Evolutionary conservation across 1,139 yeast species (phyloP), one percentile per base, ranked within the genome.

Genomic region (Suzukiozyma palmioleophila): DNA sequence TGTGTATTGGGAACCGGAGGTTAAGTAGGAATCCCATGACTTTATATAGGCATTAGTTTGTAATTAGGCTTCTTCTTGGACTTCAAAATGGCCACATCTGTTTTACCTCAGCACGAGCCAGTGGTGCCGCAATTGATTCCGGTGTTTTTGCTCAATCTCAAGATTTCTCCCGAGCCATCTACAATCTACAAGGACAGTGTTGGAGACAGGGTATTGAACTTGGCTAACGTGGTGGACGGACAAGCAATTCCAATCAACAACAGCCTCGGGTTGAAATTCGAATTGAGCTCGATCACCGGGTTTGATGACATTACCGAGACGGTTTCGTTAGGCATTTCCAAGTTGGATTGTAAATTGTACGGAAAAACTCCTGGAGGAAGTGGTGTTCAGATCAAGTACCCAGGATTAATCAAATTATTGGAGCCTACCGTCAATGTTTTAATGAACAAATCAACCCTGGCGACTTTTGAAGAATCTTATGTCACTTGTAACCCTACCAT

Each of bases 261-360:
- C 43, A 50, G 55, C 6, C 55, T 56, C 14, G 64, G 64, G 8
- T 54, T 54, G 21, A 60, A 60, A 43, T 54, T 64, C 33, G 65
- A 63, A 8, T 57, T 54, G 32, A 25, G 38, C 8, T 49, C 48
- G 3, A 39, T 63, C 27, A 36, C 37, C 27, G 83, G 84, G 10
- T 57, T 60, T 43, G 84, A 78, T 47, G 75, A 75, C 38, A 59
- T 78, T 47, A 62, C 69, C 24, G 56, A 64, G 14, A 53, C 54
- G 29, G 41, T 56, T 14, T 51, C 57, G 2, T 59, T 63, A 7
- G 50, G 59, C 2, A 56, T 58, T 26, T 61, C 69, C 21, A 53
- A 51, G n/a, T 62, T 78, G 46, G 79, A 77, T 52, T 77, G 82
- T 54, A 66, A 65, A 41, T 46, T 77, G 38, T 74, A 63, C 46